These are phyloP conservation scores for Aristolochia contorta DNA, from an alignment of 164 flowering plant species.

Conservation along the genomic window DNA sequence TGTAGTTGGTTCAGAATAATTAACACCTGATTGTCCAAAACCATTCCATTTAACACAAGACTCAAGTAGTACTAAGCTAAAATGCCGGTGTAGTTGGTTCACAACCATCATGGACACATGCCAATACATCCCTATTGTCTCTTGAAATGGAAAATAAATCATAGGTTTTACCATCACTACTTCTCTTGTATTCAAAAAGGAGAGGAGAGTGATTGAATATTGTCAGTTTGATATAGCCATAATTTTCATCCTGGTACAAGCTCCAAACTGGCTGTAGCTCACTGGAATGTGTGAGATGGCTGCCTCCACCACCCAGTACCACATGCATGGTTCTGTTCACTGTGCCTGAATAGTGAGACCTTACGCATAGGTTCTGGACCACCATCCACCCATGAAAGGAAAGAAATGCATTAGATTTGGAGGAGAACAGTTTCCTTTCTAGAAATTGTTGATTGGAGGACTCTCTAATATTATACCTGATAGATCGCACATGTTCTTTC, in stretches of 20 bases:
- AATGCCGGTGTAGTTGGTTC: constrained; percentile 45
- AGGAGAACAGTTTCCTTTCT: neutral
- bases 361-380: constrained; percentile 61
- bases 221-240: constrained; percentile 73
- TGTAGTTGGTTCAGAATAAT: too few relatives aligned
- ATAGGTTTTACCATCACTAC: constrained; percentile 67
- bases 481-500: constrained; percentile 88
- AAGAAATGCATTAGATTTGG: neutral
- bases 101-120: constrained; percentile 62
- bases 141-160: constrained; percentile 83
- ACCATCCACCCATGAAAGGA: constrained; percentile 1
- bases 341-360: constrained; percentile 43
- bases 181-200: constrained; percentile 81
- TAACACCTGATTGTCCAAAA: too few relatives aligned
- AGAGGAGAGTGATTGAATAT: constrained; percentile 75
- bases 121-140: constrained; percentile 70
- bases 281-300: constrained; percentile 46
- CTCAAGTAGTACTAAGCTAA: neutral
- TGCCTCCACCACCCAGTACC: constrained; percentile 78
- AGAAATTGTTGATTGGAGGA: neutral
- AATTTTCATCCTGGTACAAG: constrained; percentile 48
- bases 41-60: too few relatives aligned
- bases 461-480: constrained; percentile 37
- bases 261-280: constrained; percentile 49
- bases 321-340: constrained; percentile 79